Conservation (phyloP, 805 yeast species). For the Alloascoidea hylecoeti region DNA sequence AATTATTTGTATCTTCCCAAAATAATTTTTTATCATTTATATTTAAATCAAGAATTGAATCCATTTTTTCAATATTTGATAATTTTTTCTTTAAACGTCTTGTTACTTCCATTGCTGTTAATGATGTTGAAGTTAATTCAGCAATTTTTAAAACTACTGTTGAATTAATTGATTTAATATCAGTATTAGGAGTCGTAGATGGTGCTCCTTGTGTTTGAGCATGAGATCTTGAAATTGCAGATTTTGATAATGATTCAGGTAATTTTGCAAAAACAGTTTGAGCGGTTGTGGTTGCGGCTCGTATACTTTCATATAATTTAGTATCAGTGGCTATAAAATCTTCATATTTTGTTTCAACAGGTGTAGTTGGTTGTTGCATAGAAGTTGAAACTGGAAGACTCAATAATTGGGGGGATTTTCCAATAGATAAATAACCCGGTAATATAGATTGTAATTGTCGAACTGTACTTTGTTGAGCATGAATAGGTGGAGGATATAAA, state of each 20-base stretch:
- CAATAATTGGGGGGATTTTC: constrained; percentile 6
- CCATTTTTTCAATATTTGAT: constrained; percentile 29
- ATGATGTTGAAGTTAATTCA: constrained; percentile 66
- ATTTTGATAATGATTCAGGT: constrained; percentile 24
- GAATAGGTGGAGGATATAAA: constrained; percentile 16
- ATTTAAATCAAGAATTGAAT: constrained; percentile 26
- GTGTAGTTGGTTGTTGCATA: constrained; percentile 2
- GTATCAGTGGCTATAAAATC: constrained; percentile 44
- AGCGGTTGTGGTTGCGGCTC: constrained; percentile 51
- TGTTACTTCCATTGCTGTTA: constrained; percentile 72
- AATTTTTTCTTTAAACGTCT: constrained; percentile 46
- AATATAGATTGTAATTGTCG: constrained; percentile 7
- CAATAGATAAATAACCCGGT: constrained; percentile 2
- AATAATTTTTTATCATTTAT: constrained; percentile 43
- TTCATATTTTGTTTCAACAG: constrained; percentile 11
- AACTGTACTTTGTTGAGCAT: constrained; percentile 5
- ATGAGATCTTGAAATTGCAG: constrained; percentile 22
- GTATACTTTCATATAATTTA: constrained; percentile 50
- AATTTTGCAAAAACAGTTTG: constrained; percentile 67
- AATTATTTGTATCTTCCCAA: constrained; percentile 77
- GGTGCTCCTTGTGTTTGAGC: constrained; percentile 13
- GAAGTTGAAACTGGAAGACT: constrained; percentile 3
- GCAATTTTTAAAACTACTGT: constrained; percentile 48
- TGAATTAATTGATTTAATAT: constrained; percentile 16
- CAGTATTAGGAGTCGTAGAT: constrained; percentile 8